phyloP scores from a whole-genome alignment of 2,329 filamentous ascomycete genomes.

The Beauveria varroae region DNA sequence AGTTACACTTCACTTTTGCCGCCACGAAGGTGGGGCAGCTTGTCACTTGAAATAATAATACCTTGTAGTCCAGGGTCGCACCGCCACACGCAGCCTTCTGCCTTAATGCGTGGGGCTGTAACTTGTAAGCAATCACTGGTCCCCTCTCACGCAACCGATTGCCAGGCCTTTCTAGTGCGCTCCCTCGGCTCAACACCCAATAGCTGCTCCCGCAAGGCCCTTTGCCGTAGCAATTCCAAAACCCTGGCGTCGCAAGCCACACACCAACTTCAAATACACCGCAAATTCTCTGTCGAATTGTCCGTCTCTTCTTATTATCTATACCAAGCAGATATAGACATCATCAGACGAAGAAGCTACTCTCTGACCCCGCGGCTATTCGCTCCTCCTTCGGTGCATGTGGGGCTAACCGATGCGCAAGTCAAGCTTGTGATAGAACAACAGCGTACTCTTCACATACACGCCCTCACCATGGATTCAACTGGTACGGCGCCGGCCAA shows the following conservation, averaged over 20 bases:
- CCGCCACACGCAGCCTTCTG: not conserved
- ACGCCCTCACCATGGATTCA: conserved; percentile 16
- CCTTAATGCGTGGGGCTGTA: not conserved
- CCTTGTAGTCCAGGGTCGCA: not conserved
- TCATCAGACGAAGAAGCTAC: not conserved
- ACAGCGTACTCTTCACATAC: not conserved
- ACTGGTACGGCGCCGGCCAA: conserved; percentile 15
- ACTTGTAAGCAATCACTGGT: not conserved
- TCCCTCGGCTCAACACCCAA: conserved; percentile 9
- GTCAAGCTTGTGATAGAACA: conserved; percentile 9
- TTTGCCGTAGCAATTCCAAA: not conserved
- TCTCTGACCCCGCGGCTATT: not conserved
- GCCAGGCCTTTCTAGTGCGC: conserved; percentile 7
- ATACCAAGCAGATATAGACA: not conserved
- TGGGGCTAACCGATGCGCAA: not conserved
- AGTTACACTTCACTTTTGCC: conserved; percentile 1
- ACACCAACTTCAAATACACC: not conserved
- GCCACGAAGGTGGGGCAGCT: not conserved
- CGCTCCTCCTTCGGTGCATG: not conserved
- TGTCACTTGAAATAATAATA: too few relatives aligned
- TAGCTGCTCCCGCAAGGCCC: not conserved
- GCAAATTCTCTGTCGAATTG: not conserved
- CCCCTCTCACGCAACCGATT: not conserved
- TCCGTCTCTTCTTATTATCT: not conserved
- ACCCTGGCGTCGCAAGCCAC: not conserved